Percentiles rank a stretch among this genome's conserved stretches.
Conservation (phyloP, 768 basidiomycete genomes). For the Boletales sp. region DNA sequence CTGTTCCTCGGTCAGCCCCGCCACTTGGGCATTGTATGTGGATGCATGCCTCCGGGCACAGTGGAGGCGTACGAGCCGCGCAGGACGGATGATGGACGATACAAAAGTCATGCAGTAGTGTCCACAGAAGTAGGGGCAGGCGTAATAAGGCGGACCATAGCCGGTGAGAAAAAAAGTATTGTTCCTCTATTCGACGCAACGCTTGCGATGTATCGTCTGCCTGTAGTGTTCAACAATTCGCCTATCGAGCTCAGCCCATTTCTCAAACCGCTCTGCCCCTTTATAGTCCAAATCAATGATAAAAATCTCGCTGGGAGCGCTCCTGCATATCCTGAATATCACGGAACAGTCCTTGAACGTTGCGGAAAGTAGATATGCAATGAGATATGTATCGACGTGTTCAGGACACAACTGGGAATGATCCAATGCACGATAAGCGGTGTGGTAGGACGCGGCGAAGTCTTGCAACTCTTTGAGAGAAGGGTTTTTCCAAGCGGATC, state of each 20-base stretch:
- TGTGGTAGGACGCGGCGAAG: constrained; percentile 55
- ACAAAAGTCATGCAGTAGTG: constrained; percentile 14
- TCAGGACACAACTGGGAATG: constrained; percentile 37
- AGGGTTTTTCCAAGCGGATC: constrained; percentile 45
- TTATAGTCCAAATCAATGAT: constrained; percentile 90
- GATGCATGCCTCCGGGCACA: constrained; percentile 30
- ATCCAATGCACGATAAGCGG: constrained; percentile 31
- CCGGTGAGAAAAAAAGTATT: neutral
- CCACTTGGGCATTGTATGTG: constrained; percentile 68
- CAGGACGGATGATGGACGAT: constrained; percentile 4
- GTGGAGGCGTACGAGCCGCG: neutral
- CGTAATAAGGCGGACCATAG: too few species aligned
- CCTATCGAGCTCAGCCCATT: constrained; percentile 73
- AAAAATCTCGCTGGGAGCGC: constrained; percentile 41
- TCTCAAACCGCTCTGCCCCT: constrained; percentile 53
- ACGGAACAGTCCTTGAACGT: constrained; percentile 97
- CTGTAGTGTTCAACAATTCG: constrained; percentile 54
- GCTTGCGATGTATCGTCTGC: constrained; percentile 8
- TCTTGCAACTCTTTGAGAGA: constrained; percentile 59
- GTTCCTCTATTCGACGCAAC: constrained; percentile 17
- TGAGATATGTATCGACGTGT: constrained; percentile 56
- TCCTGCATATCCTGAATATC: constrained; percentile 38
- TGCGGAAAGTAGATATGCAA: constrained; percentile 83
- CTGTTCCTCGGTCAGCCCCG: constrained; percentile 78
- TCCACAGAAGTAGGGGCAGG: too few species aligned